Base-by-base conservation (phyloP, 306 rosid species). In the Gastrolobium villosum region DNA sequence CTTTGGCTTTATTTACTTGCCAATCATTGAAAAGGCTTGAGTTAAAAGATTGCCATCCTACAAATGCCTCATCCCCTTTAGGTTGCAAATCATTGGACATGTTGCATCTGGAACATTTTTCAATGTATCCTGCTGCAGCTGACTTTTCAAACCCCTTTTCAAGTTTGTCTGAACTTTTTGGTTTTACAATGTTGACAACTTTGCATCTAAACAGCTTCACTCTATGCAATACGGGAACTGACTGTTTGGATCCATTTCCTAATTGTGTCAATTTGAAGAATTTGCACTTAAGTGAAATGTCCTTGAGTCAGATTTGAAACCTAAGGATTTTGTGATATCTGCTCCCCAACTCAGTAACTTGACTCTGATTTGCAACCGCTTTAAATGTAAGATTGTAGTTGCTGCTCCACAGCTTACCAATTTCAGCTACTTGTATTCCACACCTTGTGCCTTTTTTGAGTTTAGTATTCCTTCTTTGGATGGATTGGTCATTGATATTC, bases 1-100 rank as follows among this genome's bases (percentile, higher is more conserved):
- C 89, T 57, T 43, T 43, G 45, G 59, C 80, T 40, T 54, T 86
- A 10, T 82, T 82, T 26, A n/a, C 70, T 30, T 86, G 89, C 54
- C 76, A 15, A 60, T 75, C 86, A 26, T 75, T 86, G 86, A 82
- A 72, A 79, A 79, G n/a, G 77, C 86, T 86, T 7, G 86, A 82
- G 80, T 79, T 86, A 54, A 86, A 75, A 75, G 82, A 79, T 73
- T 86, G 89, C 36, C 76, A 70, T 79, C 86, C 86, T 63, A 74
- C 77, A 8, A 85, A 82, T 75, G 70, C 45, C 46, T 49, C 79
- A 44, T 48, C 49, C 55, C 78, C 74, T 44, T 1, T 75, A 34
- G 55, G 80, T 45, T 82, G 77, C 77, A 70, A n/a, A 70, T 80
- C 86, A 14, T 52, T 65, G 71, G 79, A 79, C 41, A 8, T 49